Evolutionary conservation across 192 early-diverging fungal genomes (phyloP), one percentile per base, ranked within the genome.

Genomic region (Coemansia sp.): DNA sequence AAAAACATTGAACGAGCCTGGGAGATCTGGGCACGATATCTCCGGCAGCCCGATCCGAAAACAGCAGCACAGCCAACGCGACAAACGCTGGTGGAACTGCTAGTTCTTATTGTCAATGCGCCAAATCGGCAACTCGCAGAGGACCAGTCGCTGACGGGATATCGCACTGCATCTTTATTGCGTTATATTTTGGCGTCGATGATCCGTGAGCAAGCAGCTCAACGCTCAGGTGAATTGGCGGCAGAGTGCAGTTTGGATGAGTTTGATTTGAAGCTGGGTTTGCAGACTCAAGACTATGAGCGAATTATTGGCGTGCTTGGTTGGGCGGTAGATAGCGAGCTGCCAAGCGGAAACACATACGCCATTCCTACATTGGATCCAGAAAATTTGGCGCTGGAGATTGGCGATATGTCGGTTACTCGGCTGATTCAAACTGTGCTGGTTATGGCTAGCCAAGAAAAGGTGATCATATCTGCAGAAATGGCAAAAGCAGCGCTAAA

Each of bases 1-100:
- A 57, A 62, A 10, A 70, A 77, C 55, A 53, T 50, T 3, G 74
- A 77, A 37, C 59, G 60, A 60, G 74, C 74, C 6, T 77, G 74
- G 74, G 56, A 57, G 50, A 63, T 70, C 48, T 77, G 74, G 68
- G 56, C 63, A 9, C 14, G 39, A 2, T 31, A 65, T 10, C 16
- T 65, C 20, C 53, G 69, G 7, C 37, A 52, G 28, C 26, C 46
- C 14, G 47, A 48, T 12, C 30, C 40, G 19, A 26, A 26, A 26
- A 26, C 28, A 8, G 26, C 6, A 8, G n/a, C 40, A n/a, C 28
- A 10, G 11, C 43, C 37, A 35, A 33, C 54, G 6, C 7, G 45
- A 4, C 26, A 58, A 12, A 45, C 48, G 6, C 20, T 68, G 36
- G 50, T 56, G 3, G 52, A 60, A 13, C 42, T 77, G 7, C 42